Evolutionary conservation across 1,284 basidiomycete genomes (phyloP), one percentile per base, ranked within the genome.

Genomic region (Cystobasidiaceae sp.): DNA sequence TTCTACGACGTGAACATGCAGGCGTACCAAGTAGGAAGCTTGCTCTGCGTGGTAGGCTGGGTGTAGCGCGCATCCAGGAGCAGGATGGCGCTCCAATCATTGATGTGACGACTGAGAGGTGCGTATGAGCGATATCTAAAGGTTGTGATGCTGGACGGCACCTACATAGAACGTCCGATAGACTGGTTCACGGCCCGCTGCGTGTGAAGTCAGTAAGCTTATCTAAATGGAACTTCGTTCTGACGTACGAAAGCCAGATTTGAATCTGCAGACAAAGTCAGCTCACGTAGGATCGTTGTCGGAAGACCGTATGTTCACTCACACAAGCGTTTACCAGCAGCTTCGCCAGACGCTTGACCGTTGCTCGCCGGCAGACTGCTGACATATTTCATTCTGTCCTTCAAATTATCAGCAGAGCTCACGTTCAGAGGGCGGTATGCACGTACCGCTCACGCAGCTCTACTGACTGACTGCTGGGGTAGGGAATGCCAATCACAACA

Each of bases 101-200:
- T 62, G 28, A 30, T 52, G 21, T 69, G 58, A 6, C 60, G 59
- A 19, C 45, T 69, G 43, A 44, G 28, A 55, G 58, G 15, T 43
- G 27, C 23, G 41, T n/a, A 28, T 43, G 15, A 28, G 52, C 39
- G 23, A 7, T 23, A n/a, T 54, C 52, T 45, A 39, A n/a, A 17
- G 25, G 27, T 21, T 21, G n/a, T 34, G 19, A 70, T 27, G 49
- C 32, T 9, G 15, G 17, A 28, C 19, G 21, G 27, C 7, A 51
- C 46, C 39, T 23, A 59, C 61, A 45, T 49, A n/a, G 28, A 3
- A 74, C 84, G 61, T 68, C 93, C 93, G 68, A 98, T 97, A 62
- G 89, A 92, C 76, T 98, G 94, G 78, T 98, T 98, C 44, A 97
- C 93, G 0, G 93, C 82, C 56, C 74, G 71, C 62, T 73, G n/a